These are phyloP conservation scores for Phytophthora nicotianae DNA, from an alignment of 352 stramenopile species.

Conservation along the genomic window DNA sequence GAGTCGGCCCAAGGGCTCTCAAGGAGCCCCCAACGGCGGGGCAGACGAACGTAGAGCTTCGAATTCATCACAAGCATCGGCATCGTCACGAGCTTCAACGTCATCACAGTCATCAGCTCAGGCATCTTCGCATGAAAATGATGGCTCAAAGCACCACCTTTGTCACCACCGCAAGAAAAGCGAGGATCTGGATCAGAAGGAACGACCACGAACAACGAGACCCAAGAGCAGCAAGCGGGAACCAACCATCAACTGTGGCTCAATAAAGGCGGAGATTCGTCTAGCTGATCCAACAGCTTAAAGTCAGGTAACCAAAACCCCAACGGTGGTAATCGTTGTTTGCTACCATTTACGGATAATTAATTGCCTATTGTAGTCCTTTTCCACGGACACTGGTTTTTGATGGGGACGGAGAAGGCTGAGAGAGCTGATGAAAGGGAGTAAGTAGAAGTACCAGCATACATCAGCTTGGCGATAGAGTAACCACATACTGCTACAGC, in stretches of 20 bases:
- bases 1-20: slow-evolving; percentile 23
- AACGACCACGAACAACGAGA: slow-evolving; percentile 22
- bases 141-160: slow-evolving; percentile 5
- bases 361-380: slow-evolving; percentile 14
- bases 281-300: slow-evolving; percentile 22
- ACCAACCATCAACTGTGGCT: not conserved
- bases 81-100: slow-evolving; percentile 4
- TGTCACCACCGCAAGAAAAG: slow-evolving; percentile 21
- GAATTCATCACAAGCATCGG: slow-evolving; percentile 20
- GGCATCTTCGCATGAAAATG: slow-evolving; percentile 1
- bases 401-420: slow-evolving; percentile 3
- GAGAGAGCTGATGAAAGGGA: not conserved
- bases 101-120: slow-evolving; percentile 13
- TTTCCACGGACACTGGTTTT: slow-evolving; percentile 1
- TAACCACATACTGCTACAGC: not conserved
- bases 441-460: not conserved
- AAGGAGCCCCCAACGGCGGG: slow-evolving; percentile 10
- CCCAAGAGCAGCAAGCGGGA: slow-evolving; percentile 12
- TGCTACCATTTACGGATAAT: not conserved
- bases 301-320: not conserved
- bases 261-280: slow-evolving; percentile 19
- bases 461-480: not conserved
- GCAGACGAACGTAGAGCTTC: slow-evolving; percentile 24
- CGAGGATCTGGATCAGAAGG: slow-evolving; percentile 18
- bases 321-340: not conserved